These are phyloP conservation scores for Metschnikowia rubicola DNA, from an alignment of 805 yeast species.

Conservation along the genomic window DNA sequence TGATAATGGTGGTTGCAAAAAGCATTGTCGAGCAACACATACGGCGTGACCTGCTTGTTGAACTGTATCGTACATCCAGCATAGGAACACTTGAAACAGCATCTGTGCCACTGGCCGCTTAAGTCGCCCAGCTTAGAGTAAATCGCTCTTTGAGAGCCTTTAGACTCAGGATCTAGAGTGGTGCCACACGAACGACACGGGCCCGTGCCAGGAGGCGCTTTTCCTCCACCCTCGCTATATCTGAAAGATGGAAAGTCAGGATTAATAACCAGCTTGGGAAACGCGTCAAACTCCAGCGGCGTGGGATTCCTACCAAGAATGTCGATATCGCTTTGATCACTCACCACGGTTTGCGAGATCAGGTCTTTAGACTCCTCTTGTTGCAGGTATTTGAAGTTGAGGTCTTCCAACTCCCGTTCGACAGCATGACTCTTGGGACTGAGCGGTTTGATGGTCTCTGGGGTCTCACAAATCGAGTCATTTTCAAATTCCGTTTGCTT, in stretches of 20 bases:
- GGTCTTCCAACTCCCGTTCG: slow-evolving; percentile 29
- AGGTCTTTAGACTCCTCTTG: background rate
- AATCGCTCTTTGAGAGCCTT: slow-evolving; percentile 53
- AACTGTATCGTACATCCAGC: slow-evolving; percentile 53
- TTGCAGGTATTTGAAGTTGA: slow-evolving; percentile 21
- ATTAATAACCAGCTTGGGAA: slow-evolving; percentile 17
- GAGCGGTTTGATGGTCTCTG: slow-evolving; percentile 28
- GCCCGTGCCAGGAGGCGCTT: slow-evolving; percentile 60
- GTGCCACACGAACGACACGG: slow-evolving; percentile 75
- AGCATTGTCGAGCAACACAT: slow-evolving; percentile 75
- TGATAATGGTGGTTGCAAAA: slow-evolving; percentile 82
- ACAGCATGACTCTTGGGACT: slow-evolving; percentile 33
- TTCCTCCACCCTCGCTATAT: slow-evolving; percentile 4
- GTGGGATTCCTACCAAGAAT: slow-evolving; percentile 15
- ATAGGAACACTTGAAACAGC: slow-evolving; percentile 70
- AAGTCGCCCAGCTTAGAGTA: slow-evolving; percentile 82
- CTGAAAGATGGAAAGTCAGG: slow-evolving; percentile 14
- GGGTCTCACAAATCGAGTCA: slow-evolving; percentile 9
- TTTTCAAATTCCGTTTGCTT: slow-evolving; percentile 2
- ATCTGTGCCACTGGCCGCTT: slow-evolving; percentile 91
- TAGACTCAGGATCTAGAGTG: slow-evolving; percentile 42
- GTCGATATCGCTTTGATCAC: slow-evolving; percentile 10
- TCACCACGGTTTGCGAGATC: background rate
- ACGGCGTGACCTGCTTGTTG: slow-evolving; percentile 61
- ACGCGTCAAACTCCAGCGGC: slow-evolving; percentile 18